Percentiles rank a stretch among this genome's conserved stretches.
These are phyloP conservation scores for Boletellus dicymbophilus DNA, from an alignment of 1,284 basidiomycete genomes.

Conservation along the genomic window DNA sequence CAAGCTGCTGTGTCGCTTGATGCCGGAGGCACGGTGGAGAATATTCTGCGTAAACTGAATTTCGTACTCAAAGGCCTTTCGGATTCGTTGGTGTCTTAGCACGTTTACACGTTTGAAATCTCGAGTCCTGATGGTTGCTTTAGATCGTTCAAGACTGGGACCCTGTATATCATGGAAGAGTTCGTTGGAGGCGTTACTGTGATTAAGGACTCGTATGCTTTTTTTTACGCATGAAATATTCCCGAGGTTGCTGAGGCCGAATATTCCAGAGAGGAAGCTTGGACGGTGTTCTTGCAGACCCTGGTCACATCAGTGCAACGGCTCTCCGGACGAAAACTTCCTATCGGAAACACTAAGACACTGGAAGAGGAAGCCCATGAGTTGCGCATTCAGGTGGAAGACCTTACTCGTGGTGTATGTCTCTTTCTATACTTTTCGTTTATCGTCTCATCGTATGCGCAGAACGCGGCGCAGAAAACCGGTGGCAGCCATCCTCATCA, in stretches of 20 bases:
- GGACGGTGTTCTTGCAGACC: slow-evolving; percentile 14
- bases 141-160: slow-evolving; percentile 64
- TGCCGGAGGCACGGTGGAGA: slow-evolving; percentile 15
- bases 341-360: slow-evolving; percentile 11
- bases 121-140: slow-evolving; percentile 8
- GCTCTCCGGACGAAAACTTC: slow-evolving; percentile 19
- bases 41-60: slow-evolving; percentile 37
- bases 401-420: slow-evolving; percentile 20
- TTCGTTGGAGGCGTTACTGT: slow-evolving; percentile 70
- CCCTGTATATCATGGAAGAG: slow-evolving; percentile 62
- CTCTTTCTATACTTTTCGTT: neutral
- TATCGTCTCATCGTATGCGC: neutral
- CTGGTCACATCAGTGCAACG: slow-evolving; percentile 22
- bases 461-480: slow-evolving; percentile 47
- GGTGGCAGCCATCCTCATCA: slow-evolving; percentile 62
- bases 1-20: slow-evolving; percentile 49
- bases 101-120: neutral
- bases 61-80: slow-evolving; percentile 61
- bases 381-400: slow-evolving; percentile 13
- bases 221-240: neutral
- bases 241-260: neutral
- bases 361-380: slow-evolving; percentile 14
- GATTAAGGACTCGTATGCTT: slow-evolving; percentile 58
- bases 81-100: slow-evolving; percentile 53
- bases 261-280: slow-evolving; percentile 20